Conservation (phyloP, 306 rosid genomes). For the Begonia peltatifolia region DNA sequence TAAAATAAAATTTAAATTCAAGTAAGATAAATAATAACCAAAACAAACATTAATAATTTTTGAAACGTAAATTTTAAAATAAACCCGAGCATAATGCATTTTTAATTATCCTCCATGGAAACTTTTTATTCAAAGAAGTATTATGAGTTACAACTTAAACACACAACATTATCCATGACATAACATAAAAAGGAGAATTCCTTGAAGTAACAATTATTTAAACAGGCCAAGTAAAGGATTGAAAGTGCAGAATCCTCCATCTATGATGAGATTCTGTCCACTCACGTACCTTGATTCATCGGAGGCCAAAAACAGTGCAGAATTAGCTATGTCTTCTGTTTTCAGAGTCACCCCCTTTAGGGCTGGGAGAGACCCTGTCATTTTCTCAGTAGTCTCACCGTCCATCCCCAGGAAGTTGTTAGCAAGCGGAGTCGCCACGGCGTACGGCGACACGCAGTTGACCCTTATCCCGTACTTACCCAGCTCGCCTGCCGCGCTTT, state of each 20-base stretch:
- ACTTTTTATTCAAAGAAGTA: no score
- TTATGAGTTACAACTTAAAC: no score
- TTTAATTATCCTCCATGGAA: no score
- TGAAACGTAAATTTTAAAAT: no score
- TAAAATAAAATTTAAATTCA: no score
- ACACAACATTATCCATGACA: no score
- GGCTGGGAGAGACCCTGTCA: not conserved
- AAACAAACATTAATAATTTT: no score
- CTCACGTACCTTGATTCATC: not conserved
- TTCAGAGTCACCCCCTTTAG: not conserved
- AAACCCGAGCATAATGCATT: no score
- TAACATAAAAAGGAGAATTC: no score
- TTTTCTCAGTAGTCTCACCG: not conserved
- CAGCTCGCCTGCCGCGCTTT: conserved; percentile 60
- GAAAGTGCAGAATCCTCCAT: not conserved
- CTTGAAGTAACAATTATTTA: no score
- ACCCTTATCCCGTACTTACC: conserved; percentile 77
- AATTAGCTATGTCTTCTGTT: not conserved
- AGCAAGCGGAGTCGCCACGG: conserved; percentile 45
- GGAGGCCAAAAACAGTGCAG: not conserved
- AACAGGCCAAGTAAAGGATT: not conserved
- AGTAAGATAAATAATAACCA: no score
- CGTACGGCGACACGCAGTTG: conserved; percentile 68
- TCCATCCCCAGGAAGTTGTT: conserved; percentile 17
- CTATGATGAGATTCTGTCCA: not conserved